These are phyloP conservation scores for Picochlorum sp. DNA, from an alignment of 139 green algal species.

Conservation along the genomic window DNA sequence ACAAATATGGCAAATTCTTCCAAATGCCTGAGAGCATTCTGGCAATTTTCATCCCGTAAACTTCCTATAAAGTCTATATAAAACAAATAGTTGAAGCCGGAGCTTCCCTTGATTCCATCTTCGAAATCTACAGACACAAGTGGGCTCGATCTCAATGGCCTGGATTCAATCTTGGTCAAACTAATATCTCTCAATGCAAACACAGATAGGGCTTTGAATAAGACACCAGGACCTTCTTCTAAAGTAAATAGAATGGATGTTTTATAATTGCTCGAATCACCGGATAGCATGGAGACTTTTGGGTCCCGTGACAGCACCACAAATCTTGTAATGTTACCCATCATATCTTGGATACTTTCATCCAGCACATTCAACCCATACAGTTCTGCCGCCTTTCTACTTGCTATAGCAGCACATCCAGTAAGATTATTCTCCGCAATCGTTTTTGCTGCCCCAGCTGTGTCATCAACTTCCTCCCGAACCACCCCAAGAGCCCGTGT, in stretches of 20 bases:
- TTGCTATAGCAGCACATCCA: slow-evolving; percentile 54
- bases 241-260: slow-evolving; percentile 90
- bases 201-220: slow-evolving; percentile 94
- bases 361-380: slow-evolving; percentile 69
- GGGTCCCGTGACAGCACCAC: slow-evolving; percentile 89
- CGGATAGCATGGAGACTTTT: slow-evolving; percentile 27
- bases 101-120: background rate
- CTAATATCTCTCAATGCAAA: slow-evolving; percentile 96
- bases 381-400: slow-evolving; percentile 52
- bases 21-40: slow-evolving; percentile 92
- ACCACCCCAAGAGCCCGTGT: slow-evolving; percentile 49
- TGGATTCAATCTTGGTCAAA: slow-evolving; percentile 93
- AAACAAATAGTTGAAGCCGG: slow-evolving; percentile 94
- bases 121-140: slow-evolving; percentile 13
- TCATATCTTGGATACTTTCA: slow-evolving; percentile 77
- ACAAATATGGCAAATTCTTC: slow-evolving; percentile 87
- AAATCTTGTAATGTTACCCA: slow-evolving; percentile 92
- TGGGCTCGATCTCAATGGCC: slow-evolving; percentile 60
- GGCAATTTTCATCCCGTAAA: slow-evolving; percentile 58
- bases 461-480: slow-evolving; percentile 85
- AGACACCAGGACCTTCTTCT: slow-evolving; percentile 69
- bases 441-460: slow-evolving; percentile 74
- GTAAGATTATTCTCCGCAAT: slow-evolving; percentile 40
- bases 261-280: slow-evolving; percentile 47
- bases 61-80: slow-evolving; percentile 92